Base-by-base conservation (phyloP, 1,284 basidiomycete species). In the Ganoderma resinaceum region DNA sequence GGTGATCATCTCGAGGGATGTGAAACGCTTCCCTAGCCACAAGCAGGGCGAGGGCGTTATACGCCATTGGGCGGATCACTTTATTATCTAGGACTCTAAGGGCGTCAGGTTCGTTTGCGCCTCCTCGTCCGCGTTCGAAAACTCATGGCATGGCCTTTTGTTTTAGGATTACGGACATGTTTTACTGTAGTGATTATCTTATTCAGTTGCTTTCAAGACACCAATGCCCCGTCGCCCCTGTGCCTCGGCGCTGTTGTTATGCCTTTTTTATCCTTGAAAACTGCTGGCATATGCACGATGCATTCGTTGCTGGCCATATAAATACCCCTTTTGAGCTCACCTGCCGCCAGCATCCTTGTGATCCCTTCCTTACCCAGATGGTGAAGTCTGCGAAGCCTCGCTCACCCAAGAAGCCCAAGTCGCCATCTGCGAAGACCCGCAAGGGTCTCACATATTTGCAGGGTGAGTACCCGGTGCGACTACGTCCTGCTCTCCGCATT, bases 51-150 rank as follows among this genome's bases (percentile, higher is more conserved):
- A 88, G 75, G 86, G 86, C 46, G 86, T 93, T 4, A 64, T 94
- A 46, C 82, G 84, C 68, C 91, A 93, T 77, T 92, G 91, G 90
- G 91, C 90, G 29, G 85, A 88, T 69, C 83, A 86, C n/a, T 90
- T 94, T 63, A 77, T 83, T 37, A 66, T 87, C 33, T 83, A 66
- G 53, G 61, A 20, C 29, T n/a, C 23, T 9, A 18, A 20, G 20
- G 55, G 18, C 53, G 23, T 18, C 26, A 55, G 55, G 37, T 60
- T 26, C 14, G 58, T 60, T 40, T 9, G 37, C 20, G 2, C 40
- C 7, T 23, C 9, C 23, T 49, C 11, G 9, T 26, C 3, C 23
- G 46, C 26, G n/a, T 49, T 5, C 23, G 23, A 23, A 11, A 23
- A 14, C 46, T 49, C 23, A 26, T 26, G 46, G 23, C 20, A 26